A percentile compares a stretch with the other conserved stretches of the same genome.
Conservation (phyloP, 1,139 yeast species). For the Debaryomycetaceae sp. region DNA sequence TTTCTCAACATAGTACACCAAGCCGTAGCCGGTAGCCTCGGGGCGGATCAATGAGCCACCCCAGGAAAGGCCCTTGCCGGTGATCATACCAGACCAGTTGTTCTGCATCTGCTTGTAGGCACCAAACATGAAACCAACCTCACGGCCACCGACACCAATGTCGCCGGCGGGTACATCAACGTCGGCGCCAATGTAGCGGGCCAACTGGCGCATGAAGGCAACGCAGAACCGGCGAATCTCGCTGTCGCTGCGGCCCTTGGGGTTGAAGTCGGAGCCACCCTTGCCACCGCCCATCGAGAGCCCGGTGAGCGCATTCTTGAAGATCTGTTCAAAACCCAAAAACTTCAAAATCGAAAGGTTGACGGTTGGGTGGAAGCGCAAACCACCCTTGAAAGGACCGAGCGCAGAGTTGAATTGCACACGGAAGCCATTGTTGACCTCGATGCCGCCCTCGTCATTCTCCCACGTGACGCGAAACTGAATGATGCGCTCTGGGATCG, state of each 20-base stretch:
- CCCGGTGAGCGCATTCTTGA: conserved; percentile 97
- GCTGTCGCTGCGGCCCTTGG: conserved; percentile 86
- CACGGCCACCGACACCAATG: conserved; percentile 92
- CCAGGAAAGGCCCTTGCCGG: conserved; percentile 97
- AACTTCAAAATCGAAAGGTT: conserved; percentile 92
- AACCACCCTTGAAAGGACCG: conserved; percentile 99
- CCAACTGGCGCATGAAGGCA: conserved; percentile 92
- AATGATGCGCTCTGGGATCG: conserved; percentile 92
- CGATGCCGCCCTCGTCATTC: conserved; percentile 86
- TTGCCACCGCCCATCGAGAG: conserved; percentile 99
- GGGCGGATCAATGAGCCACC: conserved; percentile 99
- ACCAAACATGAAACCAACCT: conserved; percentile 91
- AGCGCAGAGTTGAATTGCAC: conserved; percentile 97
- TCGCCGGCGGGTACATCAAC: conserved; percentile 99
- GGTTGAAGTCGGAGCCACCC: conserved; percentile 98
- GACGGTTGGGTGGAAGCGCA: conserved; percentile 96
- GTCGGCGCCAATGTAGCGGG: conserved; percentile 94
- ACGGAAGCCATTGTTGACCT: conserved; percentile 96
- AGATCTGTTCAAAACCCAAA: conserved; percentile 96
- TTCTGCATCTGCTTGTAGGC: conserved; percentile 91
- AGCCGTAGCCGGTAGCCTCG: conserved; percentile 98
- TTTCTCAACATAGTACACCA: conserved; percentile 93
- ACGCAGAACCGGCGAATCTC: conserved; percentile 97
- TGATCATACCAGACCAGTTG: conserved; percentile 94
- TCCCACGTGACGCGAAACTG: conserved; percentile 99